A percentile compares a stretch with the other conserved stretches of the same genome.
Conservation (phyloP, 2,329 filamentous ascomycete genomes). For the Pseudogymnoascus sp. region DNA sequence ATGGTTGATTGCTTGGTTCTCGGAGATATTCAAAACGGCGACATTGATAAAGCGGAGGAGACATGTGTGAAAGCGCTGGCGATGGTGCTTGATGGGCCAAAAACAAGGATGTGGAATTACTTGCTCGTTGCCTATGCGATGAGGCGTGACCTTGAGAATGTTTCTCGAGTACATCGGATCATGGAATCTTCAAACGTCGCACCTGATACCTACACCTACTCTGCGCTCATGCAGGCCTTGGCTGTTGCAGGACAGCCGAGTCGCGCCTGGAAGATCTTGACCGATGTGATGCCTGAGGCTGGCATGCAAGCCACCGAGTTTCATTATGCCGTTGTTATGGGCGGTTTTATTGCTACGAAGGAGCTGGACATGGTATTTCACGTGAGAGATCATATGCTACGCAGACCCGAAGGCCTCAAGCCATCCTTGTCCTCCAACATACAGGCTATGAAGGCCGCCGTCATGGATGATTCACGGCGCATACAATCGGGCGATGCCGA, state of each 20-base stretch:
- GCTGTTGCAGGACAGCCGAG: constrained; percentile 45
- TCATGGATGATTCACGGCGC: constrained; percentile 19
- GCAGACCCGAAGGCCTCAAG: constrained; percentile 27
- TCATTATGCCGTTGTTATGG: constrained; percentile 48
- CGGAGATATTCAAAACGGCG: constrained; percentile 55
- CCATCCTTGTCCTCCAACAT: constrained; percentile 34
- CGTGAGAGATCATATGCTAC: constrained; percentile 40
- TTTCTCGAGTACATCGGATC: constrained; percentile 44
- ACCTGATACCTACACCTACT: constrained; percentile 52
- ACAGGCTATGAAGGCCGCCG: constrained; percentile 31
- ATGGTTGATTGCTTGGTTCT: constrained; percentile 61
- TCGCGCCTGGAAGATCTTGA: constrained; percentile 47
- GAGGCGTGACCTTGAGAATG: constrained; percentile 49
- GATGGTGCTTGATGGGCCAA: constrained; percentile 42
- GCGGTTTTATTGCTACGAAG: constrained; percentile 35
- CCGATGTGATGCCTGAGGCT: constrained; percentile 41
- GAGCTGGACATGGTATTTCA: constrained; percentile 41
- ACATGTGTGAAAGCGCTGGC: constrained; percentile 51
- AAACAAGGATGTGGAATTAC: constrained; percentile 69
- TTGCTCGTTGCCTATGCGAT: constrained; percentile 64
- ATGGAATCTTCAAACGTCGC: constrained; percentile 47
- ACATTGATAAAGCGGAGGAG: constrained; percentile 47
- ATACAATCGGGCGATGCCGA: constrained; percentile 13
- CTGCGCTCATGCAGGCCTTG: constrained; percentile 53
- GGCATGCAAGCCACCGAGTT: constrained; percentile 38